Percentiles rank a stretch among this genome's conserved stretches.
phyloP scores from a whole-genome alignment of 2,329 filamentous ascomycete genomes.

The Trichoderma cornu-damae region DNA sequence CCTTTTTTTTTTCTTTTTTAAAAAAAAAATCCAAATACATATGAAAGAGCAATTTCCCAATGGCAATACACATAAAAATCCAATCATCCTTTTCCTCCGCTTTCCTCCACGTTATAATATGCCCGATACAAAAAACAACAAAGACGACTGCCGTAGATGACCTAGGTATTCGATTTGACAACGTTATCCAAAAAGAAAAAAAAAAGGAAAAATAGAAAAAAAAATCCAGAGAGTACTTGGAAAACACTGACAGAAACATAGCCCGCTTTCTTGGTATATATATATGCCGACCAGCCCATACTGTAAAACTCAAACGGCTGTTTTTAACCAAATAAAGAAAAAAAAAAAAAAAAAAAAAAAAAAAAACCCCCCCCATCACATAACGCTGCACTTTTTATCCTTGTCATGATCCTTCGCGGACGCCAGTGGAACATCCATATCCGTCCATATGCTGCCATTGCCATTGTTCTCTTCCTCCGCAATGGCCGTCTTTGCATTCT shows the following conservation, averaged over 20 bases:
- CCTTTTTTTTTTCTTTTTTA: too few relatives aligned
- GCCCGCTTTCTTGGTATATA: not conserved
- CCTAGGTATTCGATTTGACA: not conserved
- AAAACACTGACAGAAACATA: not conserved
- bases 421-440: slow-evolving; percentile 47
- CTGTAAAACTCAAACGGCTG: not conserved
- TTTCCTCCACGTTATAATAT: too few relatives aligned
- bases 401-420: slow-evolving; percentile 37
- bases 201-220: too few relatives aligned
- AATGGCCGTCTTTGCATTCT: not conserved
- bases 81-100: too few relatives aligned
- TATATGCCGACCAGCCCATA: not conserved
- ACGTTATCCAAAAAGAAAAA: slow-evolving; percentile 2
- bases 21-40: too few relatives aligned
- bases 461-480: slow-evolving; percentile 34
- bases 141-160: not conserved
- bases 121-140: not conserved
- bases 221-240: not conserved
- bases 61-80: too few relatives aligned
- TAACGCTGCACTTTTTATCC: slow-evolving; percentile 49
- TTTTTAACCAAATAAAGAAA: not conserved
- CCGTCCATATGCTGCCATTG: slow-evolving; percentile 49
- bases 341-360: not conserved
- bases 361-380: slow-evolving; percentile 39
- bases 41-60: too few relatives aligned